Evolutionary conservation across 2,329 filamentous ascomycete genomes (phyloP).

Genomic region (Cordyceps militaris): DNA sequence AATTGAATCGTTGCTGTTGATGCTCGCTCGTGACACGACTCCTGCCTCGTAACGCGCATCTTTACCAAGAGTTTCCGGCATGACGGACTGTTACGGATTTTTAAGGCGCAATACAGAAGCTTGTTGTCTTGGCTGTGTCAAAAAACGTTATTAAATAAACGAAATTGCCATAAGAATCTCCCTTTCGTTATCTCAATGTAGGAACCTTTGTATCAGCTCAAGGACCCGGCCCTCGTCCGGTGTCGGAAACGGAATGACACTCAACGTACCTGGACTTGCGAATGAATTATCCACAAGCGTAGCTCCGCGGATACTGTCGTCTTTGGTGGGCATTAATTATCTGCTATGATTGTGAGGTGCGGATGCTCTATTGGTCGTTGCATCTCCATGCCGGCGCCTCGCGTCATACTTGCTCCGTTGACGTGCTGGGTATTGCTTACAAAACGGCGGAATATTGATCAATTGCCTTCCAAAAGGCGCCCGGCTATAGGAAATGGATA

Average conservation of each 20-base stretch:
- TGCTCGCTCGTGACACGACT: background rate
- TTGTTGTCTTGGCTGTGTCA: too few relatives aligned
- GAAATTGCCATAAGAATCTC: too few relatives aligned
- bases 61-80: background rate
- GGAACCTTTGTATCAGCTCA: too few relatives aligned
- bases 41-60: background rate
- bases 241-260: too few relatives aligned
- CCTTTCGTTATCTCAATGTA: too few relatives aligned
- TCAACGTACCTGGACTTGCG: too few relatives aligned
- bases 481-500: background rate
- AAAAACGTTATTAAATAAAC: too few relatives aligned
- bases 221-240: too few relatives aligned
- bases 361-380: background rate
- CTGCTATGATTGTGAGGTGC: background rate
- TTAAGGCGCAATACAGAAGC: background rate
- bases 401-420: slow-evolving; percentile 13
- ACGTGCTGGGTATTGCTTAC: slow-evolving; percentile 15
- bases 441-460: background rate
- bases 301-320: background rate
- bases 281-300: too few relatives aligned
- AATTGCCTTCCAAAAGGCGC: background rate
- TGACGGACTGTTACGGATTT: background rate
- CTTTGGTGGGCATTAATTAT: background rate
- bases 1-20: background rate
- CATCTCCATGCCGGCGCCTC: background rate